These are phyloP conservation scores for Singerocomus inundabilis DNA, from an alignment of 1,284 basidiomycete species.

Conservation along the genomic window DNA sequence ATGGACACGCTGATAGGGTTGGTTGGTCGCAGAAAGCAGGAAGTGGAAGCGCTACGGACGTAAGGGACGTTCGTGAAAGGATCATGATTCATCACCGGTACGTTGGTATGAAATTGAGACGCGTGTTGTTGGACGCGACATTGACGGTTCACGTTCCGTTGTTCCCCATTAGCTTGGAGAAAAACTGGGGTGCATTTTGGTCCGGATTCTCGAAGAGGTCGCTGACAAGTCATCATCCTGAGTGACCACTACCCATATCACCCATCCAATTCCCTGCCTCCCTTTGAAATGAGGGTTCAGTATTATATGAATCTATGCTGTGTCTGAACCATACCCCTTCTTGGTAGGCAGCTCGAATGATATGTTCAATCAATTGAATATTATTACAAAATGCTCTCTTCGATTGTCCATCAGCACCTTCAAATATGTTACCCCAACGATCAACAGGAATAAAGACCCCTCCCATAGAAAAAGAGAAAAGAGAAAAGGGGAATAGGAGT, in stretches of 20 bases:
- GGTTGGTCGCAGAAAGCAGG: slow-evolving; percentile 18
- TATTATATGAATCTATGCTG: background rate
- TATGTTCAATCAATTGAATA: too few species aligned
- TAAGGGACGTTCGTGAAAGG: too few species aligned
- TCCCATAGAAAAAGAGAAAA: background rate
- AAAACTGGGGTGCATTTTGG: background rate
- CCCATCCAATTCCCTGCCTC: background rate
- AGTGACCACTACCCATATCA: too few species aligned
- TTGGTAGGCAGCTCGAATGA: background rate
- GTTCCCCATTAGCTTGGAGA: background rate
- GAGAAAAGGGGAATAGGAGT: background rate
- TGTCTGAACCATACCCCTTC: background rate
- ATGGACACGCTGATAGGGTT: slow-evolving; percentile 27
- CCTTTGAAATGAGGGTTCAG: background rate
- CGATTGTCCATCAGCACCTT: background rate
- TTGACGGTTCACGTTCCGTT: background rate
- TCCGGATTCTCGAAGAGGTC: background rate
- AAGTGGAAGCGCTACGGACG: slow-evolving; percentile 11
- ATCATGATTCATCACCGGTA: too few species aligned
- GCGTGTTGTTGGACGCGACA: background rate
- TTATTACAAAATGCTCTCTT: background rate
- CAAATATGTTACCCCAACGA: background rate
- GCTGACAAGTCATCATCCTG: too few species aligned
- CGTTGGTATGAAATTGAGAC: too few species aligned
- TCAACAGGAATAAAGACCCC: background rate